Conservation (phyloP, 2,329 filamentous ascomycete species). For the Talaromyces sp. region DNA sequence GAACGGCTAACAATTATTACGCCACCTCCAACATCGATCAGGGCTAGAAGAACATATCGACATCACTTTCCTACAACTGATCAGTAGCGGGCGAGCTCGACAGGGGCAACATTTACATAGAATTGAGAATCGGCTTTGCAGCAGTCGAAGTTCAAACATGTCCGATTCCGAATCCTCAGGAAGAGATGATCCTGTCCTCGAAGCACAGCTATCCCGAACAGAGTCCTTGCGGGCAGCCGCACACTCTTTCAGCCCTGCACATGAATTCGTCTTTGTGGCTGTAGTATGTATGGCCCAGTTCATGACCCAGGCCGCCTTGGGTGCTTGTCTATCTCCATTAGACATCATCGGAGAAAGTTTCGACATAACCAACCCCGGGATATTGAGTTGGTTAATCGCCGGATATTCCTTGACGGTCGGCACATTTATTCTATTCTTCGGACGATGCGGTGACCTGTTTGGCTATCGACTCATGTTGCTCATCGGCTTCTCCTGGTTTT, state of each 20-base stretch:
- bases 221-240: conserved; percentile 15
- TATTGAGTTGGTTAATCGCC: conserved; percentile 58
- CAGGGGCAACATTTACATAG: neutral
- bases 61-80: neutral
- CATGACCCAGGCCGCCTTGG: conserved; percentile 52
- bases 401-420: conserved; percentile 54
- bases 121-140: neutral
- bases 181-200: conserved; percentile 7
- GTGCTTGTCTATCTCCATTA: conserved; percentile 50
- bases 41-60: neutral
- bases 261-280: conserved; percentile 36
- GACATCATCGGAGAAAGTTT: conserved; percentile 52
- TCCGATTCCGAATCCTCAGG: neutral
- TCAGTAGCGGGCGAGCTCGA: neutral
- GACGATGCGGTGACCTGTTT: conserved; percentile 40
- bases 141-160: neutral
- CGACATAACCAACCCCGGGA: conserved; percentile 42
- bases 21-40: neutral
- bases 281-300: conserved; percentile 41
- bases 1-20: neutral
- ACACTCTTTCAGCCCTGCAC: conserved; percentile 20
- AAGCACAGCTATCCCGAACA: conserved; percentile 14
- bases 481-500: conserved; percentile 38
- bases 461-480: conserved; percentile 39
- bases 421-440: conserved; percentile 41